phyloP scores from a whole-genome alignment of 83 land plant genomes.

The Thuja plicata region DNA sequence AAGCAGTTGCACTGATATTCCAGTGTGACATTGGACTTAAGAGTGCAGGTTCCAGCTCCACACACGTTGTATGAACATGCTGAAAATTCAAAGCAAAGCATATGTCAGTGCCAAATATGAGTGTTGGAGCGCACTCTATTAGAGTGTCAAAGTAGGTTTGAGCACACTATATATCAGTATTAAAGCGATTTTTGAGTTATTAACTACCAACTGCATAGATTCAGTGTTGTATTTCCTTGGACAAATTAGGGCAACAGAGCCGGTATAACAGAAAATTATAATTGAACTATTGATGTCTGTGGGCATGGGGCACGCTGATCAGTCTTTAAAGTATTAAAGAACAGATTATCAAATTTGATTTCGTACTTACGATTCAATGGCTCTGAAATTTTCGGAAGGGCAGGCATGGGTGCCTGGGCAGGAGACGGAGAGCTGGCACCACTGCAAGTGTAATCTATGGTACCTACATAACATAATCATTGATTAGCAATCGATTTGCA shows the following conservation, averaged over 20 bases:
- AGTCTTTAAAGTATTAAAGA: not conserved
- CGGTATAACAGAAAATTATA: not conserved
- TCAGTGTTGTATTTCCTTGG: not conserved
- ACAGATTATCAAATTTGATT: not conserved
- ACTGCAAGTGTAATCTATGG: constrained; percentile 3
- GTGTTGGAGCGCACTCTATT: not conserved
- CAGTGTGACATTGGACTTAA: not conserved
- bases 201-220: not conserved
- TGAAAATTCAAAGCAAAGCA: not conserved
- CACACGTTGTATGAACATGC: not conserved
- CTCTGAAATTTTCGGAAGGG: not conserved
- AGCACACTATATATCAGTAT: no score
- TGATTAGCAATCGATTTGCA: not conserved
- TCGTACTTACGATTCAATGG: not conserved
- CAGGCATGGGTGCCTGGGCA: not conserved
- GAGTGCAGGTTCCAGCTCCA: not conserved
- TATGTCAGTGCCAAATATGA: not conserved
- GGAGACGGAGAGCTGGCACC: not conserved
- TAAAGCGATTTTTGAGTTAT: no score
- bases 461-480: not conserved
- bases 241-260: not conserved
- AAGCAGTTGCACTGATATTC: not conserved
- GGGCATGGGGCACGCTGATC: not conserved
- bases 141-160: no score
- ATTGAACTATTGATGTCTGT: not conserved